phyloP scores from a whole-genome alignment of 2,329 filamentous ascomycete genomes.

The Hymenoscyphus fructigenus region DNA sequence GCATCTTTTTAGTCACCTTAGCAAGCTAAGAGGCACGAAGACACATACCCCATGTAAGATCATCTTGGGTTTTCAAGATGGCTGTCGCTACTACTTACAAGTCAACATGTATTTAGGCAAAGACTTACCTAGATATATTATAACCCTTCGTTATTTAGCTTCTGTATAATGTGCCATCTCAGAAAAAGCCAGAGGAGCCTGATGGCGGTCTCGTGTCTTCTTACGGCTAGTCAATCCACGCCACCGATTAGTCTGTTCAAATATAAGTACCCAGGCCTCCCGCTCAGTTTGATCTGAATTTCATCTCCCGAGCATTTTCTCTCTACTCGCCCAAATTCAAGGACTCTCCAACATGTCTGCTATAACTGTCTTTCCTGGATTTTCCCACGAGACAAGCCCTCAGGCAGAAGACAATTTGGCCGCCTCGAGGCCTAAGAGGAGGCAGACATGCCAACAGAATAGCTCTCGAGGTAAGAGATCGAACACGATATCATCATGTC shows the following conservation, averaged over 20 bases:
- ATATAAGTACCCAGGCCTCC: not conserved
- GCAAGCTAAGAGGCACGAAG: not conserved
- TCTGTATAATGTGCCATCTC: no score
- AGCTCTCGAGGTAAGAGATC: conserved; percentile 11
- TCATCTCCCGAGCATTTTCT: not conserved
- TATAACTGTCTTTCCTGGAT: no score
- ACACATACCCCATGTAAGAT: not conserved
- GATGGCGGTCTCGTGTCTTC: no score
- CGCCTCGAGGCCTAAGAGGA: conserved; percentile 4
- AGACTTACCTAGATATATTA: no score
- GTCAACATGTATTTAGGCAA: no score
- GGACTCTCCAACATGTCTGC: no score
- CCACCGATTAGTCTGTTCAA: not conserved
- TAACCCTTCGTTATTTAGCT: no score
- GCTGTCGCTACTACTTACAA: not conserved
- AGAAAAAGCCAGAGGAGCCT: no score
- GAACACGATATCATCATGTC: no score
- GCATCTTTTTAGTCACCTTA: not conserved
- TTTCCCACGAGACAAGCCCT: no score
- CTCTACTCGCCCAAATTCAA: no score
- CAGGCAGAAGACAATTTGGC: not conserved
- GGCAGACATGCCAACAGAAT: not conserved
- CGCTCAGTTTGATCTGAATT: not conserved
- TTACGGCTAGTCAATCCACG: not conserved
- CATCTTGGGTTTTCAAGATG: not conserved